Base-by-base conservation (phyloP, 176 grass and related monocot species). In the Triticum monococcum region DNA sequence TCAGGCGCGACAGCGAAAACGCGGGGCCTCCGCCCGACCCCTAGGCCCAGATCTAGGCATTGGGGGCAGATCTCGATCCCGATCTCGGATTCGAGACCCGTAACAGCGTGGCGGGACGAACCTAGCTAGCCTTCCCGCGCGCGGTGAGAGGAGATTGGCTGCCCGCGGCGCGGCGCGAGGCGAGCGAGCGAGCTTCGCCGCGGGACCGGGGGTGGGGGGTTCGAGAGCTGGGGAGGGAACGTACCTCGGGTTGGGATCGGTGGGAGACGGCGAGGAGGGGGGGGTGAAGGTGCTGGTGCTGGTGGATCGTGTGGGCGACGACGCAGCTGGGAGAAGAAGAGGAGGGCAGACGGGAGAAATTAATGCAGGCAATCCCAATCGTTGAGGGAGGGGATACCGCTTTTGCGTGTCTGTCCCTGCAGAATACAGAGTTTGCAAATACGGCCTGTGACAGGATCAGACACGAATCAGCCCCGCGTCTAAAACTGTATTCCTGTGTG, bases 181-280 rank as follows among this genome's bases (percentile, higher is more conserved):
- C 40, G 43, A 45, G 37, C 30, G 66, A 69, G 64, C 26, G 54
- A 57, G 64, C 13, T 78, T 52, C 18, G 54, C 6, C 12, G 0
- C n/a, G 8, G 56, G 12, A 67, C 1, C 12, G 2, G 37, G 22
- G 20, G 25, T 0, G 26, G 4, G 11, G 9, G 52, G 5, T 5
- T 41, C 6, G 32, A 23, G 32, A 6, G 3, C 17, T 28, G 82
- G 79, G 20, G 14, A 33, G 2, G 38, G 35, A 35, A 23, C 81
- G 30, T 83, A 93, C 92, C 92, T 93, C 67, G 31, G 82, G 88
- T 84, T 68, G 77, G 72, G 43, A 65, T 20, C 57, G 64, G 75
- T 60, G 87, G 71, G 75, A 83, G 88, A 56, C 74, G 81, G 54
- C 83, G 23, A 23, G 81, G 79, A 68, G 72, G 38, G 1, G 59